Percentiles rank a stretch among this genome's conserved stretches.
Conservation (phyloP, 1,284 basidiomycete genomes). For the Puccinia coronata region DNA sequence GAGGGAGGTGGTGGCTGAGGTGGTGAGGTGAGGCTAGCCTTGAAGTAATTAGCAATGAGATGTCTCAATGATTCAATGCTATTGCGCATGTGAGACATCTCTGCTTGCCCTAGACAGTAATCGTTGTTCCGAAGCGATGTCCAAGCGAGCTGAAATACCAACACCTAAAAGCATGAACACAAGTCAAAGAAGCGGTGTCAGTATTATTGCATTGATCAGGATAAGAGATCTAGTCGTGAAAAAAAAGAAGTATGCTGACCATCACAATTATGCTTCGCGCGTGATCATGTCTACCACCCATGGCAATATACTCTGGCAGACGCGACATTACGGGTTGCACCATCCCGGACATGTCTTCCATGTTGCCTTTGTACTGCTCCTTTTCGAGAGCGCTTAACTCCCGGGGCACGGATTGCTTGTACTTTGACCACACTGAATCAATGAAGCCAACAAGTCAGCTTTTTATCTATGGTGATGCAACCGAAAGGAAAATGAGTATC, state of each 20-base stretch:
- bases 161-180: background rate
- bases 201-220: background rate
- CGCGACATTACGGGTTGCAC: conserved; percentile 2
- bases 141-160: conserved; percentile 26
- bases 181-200: background rate
- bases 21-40: conserved; percentile 15
- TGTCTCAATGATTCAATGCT: background rate
- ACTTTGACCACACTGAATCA: conserved; percentile 39
- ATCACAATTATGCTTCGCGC: conserved; percentile 23
- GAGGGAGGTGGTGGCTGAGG: conserved; percentile 9
- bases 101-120: conserved; percentile 14
- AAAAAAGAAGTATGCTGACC: conserved; percentile 25
- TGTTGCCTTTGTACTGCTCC: conserved; percentile 34
- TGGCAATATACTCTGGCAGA: conserved; percentile 37
- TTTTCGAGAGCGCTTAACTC: conserved; percentile 27
- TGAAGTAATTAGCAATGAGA: conserved; percentile 9
- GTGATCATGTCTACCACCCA: conserved; percentile 20
- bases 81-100: conserved; percentile 25
- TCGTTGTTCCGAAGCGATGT: conserved; percentile 19
- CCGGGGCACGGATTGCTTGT: conserved; percentile 3
- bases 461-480: background rate
- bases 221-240: background rate
- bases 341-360: conserved; percentile 42
- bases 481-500: background rate
- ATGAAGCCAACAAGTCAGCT: background rate